phyloP scores from a whole-genome alignment of 176 grass and related monocot species.

The Poa pratensis region DNA sequence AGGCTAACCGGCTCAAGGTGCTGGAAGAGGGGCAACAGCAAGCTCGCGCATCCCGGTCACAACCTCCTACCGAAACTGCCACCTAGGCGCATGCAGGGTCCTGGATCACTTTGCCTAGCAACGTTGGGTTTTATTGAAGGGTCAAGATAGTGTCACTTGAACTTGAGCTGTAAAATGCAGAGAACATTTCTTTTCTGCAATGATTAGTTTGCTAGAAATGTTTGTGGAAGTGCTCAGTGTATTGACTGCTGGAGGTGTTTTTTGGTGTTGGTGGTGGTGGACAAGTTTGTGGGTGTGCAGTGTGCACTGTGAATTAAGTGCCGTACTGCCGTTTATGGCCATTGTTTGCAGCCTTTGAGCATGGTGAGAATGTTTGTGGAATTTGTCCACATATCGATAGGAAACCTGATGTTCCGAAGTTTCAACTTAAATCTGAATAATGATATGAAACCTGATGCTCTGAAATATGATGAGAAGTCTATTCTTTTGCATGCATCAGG shows the following conservation, averaged over 20 bases:
- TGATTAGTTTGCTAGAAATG: no score
- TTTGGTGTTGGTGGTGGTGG: no score
- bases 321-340: neutral
- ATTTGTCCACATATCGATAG: neutral
- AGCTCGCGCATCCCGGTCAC: constrained; percentile 41
- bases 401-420: neutral
- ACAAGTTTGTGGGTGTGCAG: no score
- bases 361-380: neutral
- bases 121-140: no score
- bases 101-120: no score
- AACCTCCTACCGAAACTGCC: neutral
- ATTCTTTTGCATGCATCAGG: neutral
- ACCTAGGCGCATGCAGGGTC: no score
- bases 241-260: no score
- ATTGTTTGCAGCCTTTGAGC: neutral
- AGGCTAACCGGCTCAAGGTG: constrained; percentile 68
- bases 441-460: neutral
- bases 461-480: neutral
- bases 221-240: no score
- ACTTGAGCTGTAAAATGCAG: no score
- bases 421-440: neutral
- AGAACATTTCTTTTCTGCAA: no score
- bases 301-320: neutral
- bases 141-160: no score
- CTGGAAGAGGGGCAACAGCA: constrained; percentile 50